These are phyloP conservation scores for Lablab purpureus DNA, from an alignment of 306 rosid species.

Conservation along the genomic window DNA sequence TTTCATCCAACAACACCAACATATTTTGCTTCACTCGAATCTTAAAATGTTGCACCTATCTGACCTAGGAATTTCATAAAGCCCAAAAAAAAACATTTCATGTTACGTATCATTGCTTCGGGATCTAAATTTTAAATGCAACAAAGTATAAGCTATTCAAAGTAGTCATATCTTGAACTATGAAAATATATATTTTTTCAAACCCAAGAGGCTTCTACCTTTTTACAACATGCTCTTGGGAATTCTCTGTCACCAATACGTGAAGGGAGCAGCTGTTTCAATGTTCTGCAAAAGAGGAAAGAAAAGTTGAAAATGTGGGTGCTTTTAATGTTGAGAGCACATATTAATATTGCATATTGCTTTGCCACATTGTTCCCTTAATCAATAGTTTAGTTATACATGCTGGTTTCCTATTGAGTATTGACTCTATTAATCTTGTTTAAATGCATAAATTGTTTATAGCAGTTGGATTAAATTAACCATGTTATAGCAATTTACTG, in stretches of 20 bases:
- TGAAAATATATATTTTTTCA: too few species aligned
- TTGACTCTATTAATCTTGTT: not conserved
- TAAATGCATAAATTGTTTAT: not conserved
- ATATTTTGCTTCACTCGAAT: conserved; percentile 4
- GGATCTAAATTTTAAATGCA: too few species aligned
- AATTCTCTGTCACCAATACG: conserved; percentile 14
- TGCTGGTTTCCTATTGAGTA: not conserved
- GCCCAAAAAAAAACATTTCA: not conserved
- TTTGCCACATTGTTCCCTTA: not conserved
- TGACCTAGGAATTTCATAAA: not conserved
- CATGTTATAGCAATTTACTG: not conserved
- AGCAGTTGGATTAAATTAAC: not conserved
- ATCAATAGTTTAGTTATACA: not conserved
- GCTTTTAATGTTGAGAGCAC: not conserved
- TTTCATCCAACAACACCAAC: not conserved
- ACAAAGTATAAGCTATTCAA: too few species aligned
- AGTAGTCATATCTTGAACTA: too few species aligned
- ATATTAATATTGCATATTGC: not conserved
- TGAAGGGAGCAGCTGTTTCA: conserved; percentile 38
- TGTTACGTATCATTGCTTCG: too few species aligned
- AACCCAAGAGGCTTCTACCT: conserved; percentile 19
- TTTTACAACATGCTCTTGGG: not conserved
- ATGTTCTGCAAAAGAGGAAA: conserved; percentile 38
- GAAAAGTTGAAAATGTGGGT: conserved; percentile 21
- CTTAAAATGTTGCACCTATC: not conserved